These are phyloP conservation scores for Pluteus cervinus DNA, from an alignment of 768 basidiomycete genomes.

Conservation along the genomic window DNA sequence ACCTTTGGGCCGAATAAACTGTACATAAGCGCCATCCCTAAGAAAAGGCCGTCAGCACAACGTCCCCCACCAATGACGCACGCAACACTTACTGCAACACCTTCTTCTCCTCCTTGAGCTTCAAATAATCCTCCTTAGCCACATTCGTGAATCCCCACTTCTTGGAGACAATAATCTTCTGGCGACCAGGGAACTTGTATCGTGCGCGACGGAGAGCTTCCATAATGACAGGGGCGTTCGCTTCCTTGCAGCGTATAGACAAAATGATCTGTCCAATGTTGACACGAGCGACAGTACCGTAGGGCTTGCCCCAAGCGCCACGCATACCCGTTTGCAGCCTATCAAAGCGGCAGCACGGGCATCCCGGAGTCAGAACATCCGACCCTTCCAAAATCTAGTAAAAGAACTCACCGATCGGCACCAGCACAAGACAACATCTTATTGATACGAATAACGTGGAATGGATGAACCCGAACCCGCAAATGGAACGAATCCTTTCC, in stretches of 20 bases:
- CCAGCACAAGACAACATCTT: constrained; percentile 99
- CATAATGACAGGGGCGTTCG: constrained; percentile 81
- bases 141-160: constrained; percentile 99
- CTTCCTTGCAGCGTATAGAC: constrained; percentile 85
- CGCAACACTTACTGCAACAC: constrained; percentile 69
- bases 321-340: constrained; percentile 97
- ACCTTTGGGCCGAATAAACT: constrained; percentile 89
- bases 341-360: constrained; percentile 4
- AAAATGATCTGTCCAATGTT: constrained; percentile 95
- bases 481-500: constrained; percentile 99
- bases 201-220: constrained; percentile 97
- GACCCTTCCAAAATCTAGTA: constrained; percentile 1
- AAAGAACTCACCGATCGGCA: constrained; percentile 78
- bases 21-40: constrained; percentile 93
- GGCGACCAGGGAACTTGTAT: constrained; percentile 99
- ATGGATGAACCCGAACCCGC: constrained; percentile 94
- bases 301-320: constrained; percentile 99
- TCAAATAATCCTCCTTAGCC: constrained; percentile 80
- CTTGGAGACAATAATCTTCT: constrained; percentile 95
- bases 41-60: constrained; percentile 4
- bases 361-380: background rate
- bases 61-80: background rate
- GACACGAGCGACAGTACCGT: constrained; percentile 92
- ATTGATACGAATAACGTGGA: constrained; percentile 99
- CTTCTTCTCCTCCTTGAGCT: constrained; percentile 85